These are phyloP conservation scores for Wickerhamiella brachini DNA, from an alignment of 805 yeast species.

Conservation along the genomic window DNA sequence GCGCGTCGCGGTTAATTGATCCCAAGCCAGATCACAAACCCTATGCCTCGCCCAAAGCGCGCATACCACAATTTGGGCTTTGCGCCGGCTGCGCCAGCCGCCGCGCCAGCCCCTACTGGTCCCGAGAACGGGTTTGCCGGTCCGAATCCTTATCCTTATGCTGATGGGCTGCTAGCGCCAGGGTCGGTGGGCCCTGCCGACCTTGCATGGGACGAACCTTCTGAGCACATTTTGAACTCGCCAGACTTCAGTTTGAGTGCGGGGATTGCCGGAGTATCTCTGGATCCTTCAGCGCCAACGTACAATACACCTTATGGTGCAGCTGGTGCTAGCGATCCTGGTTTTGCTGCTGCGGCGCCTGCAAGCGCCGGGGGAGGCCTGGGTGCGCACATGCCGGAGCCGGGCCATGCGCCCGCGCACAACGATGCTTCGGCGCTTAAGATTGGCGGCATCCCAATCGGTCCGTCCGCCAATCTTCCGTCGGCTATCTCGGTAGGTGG, in stretches of 20 bases:
- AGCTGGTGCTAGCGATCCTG: background rate
- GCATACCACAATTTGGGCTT: conserved; percentile 13
- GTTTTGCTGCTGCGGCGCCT: too few species aligned
- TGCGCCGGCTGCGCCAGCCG: background rate
- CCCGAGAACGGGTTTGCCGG: background rate
- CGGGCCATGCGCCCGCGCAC: background rate
- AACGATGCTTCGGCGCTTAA: background rate
- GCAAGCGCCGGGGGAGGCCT: background rate
- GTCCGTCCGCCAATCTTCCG: background rate
- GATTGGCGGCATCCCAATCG: background rate
- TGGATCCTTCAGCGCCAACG: background rate
- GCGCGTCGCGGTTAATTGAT: background rate
- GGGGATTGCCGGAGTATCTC: background rate
- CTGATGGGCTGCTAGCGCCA: background rate
- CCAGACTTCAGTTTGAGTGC: background rate
- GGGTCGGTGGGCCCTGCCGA: background rate
- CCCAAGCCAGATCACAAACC: background rate
- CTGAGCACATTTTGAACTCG: background rate
- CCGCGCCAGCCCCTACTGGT: background rate
- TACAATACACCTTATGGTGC: background rate
- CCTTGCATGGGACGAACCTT: background rate
- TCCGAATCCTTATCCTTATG: background rate
- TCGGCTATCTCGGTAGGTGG: conserved; percentile 8
- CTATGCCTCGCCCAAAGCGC: conserved; percentile 4
- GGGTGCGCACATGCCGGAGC: background rate